Evolutionary conservation across 2,329 filamentous ascomycete genomes (phyloP).

Genomic region (Thielaviopsis punctulata): DNA sequence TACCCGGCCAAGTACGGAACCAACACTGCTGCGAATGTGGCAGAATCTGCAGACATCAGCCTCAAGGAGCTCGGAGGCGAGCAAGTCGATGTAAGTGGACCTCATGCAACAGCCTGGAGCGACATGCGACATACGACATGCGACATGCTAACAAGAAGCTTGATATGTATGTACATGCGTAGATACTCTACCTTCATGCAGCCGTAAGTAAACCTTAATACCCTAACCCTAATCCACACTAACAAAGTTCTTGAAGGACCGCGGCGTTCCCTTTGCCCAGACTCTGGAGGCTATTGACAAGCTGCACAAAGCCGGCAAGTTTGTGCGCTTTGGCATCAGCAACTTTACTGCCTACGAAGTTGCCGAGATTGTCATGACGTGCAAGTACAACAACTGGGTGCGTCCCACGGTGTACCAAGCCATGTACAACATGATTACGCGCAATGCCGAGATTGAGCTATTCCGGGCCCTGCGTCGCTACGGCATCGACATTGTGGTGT

Average conservation of each 20-base stretch:
- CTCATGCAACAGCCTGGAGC: no score
- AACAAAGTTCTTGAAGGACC: constrained; percentile 26
- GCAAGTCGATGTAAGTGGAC: constrained; percentile 42
- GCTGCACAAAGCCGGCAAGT: constrained; percentile 73
- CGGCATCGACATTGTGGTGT: constrained; percentile 61
- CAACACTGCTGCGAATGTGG: constrained; percentile 47
- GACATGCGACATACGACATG: neutral
- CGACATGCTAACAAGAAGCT: neutral
- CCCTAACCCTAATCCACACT: constrained; percentile 11
- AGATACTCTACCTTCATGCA: constrained; percentile 61
- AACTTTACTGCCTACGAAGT: constrained; percentile 84
- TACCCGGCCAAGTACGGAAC: constrained; percentile 44
- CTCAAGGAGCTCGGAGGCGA: constrained; percentile 57
- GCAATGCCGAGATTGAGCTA: constrained; percentile 58
- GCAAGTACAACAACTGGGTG: constrained; percentile 66
- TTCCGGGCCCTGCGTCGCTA: constrained; percentile 58
- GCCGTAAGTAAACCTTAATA: constrained; percentile 22
- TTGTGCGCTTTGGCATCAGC: constrained; percentile 60
- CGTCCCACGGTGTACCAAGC: constrained; percentile 71
- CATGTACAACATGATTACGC: constrained; percentile 73
- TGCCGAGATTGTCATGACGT: constrained; percentile 65
- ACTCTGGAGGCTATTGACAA: constrained; percentile 64
- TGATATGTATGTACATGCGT: no score
- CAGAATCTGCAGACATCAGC: constrained; percentile 47
- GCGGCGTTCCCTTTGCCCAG: constrained; percentile 57